Evolutionary conservation across 2,329 filamentous ascomycete species (phyloP).

Genomic region (Dendrostoma leiphaemia): DNA sequence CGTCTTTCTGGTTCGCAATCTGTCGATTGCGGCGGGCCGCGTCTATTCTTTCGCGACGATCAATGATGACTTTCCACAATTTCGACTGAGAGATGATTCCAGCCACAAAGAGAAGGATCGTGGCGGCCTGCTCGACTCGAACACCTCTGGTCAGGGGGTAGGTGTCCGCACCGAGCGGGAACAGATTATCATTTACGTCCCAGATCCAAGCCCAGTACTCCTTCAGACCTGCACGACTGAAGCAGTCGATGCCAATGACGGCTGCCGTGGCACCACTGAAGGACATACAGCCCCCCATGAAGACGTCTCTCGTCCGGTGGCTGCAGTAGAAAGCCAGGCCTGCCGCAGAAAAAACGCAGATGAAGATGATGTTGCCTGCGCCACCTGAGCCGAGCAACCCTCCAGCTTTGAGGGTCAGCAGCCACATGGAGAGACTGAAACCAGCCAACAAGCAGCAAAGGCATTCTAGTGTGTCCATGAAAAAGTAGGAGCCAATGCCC

Average conservation of each 20-base stretch:
- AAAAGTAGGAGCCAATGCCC: constrained; percentile 72
- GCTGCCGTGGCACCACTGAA: constrained; percentile 79
- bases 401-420: constrained; percentile 73
- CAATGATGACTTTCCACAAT: constrained; percentile 78
- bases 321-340: constrained; percentile 76
- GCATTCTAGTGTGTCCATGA: constrained; percentile 76
- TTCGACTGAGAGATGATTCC: constrained; percentile 83
- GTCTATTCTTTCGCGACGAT: constrained; percentile 54
- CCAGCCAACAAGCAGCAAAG: constrained; percentile 86
- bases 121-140: constrained; percentile 76
- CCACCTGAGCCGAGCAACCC: constrained; percentile 65
- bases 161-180: constrained; percentile 71
- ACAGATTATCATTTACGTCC: constrained; percentile 75
- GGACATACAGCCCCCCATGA: constrained; percentile 71
- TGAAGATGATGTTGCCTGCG: constrained; percentile 67
- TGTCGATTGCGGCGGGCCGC: constrained; percentile 48
- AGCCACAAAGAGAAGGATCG: constrained; percentile 69
- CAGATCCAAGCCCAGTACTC: constrained; percentile 96
- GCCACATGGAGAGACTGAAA: constrained; percentile 87
- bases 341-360: constrained; percentile 66
- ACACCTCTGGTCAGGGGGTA: constrained; percentile 89
- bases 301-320: constrained; percentile 74
- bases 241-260: constrained; percentile 86
- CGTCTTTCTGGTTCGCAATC: constrained; percentile 58
- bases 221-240: constrained; percentile 84